phyloP scores from a whole-genome alignment of 768 basidiomycete genomes.

The Hygrophoropsis aurantiaca region DNA sequence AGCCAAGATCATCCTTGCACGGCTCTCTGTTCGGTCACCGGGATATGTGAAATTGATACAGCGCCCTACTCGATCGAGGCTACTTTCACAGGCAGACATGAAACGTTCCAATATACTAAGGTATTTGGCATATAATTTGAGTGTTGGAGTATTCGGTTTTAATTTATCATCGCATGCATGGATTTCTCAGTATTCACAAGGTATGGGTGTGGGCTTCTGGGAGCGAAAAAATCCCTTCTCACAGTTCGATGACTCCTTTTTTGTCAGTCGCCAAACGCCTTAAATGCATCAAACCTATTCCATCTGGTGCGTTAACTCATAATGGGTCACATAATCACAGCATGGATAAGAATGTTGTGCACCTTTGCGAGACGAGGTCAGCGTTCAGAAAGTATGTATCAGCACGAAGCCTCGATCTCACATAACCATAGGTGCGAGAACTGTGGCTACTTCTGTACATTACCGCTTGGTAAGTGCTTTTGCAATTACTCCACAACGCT shows the following conservation, averaged over 20 bases:
- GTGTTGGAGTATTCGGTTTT: background rate
- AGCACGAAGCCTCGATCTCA: background rate
- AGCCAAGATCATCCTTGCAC: conserved; percentile 55
- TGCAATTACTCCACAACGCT: background rate
- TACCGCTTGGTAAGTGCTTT: conserved; percentile 46
- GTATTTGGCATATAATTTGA: conserved; percentile 24
- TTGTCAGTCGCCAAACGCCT: conserved; percentile 47
- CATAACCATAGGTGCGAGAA: conserved; percentile 42
- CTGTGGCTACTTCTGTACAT: conserved; percentile 59
- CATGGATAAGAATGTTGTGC: conserved; percentile 42
- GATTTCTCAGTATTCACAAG: conserved; percentile 49
- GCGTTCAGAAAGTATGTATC: conserved; percentile 2
- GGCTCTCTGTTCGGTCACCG: conserved; percentile 40
- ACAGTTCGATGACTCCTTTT: background rate
- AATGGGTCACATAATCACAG: conserved; percentile 50
- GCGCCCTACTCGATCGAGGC: conserved; percentile 60
- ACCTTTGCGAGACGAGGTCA: conserved; percentile 54
- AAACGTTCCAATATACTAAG: conserved; percentile 67
- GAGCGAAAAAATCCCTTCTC: no score
- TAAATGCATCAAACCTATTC: conserved; percentile 48
- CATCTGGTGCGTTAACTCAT: conserved; percentile 42
- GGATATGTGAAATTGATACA: conserved; percentile 60
- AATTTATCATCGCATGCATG: background rate
- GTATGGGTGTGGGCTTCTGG: conserved; percentile 22
- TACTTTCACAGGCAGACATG: conserved; percentile 58